Base-by-base conservation (phyloP, 192 early-diverging fungal species). In the Coemansia furcata region DNA sequence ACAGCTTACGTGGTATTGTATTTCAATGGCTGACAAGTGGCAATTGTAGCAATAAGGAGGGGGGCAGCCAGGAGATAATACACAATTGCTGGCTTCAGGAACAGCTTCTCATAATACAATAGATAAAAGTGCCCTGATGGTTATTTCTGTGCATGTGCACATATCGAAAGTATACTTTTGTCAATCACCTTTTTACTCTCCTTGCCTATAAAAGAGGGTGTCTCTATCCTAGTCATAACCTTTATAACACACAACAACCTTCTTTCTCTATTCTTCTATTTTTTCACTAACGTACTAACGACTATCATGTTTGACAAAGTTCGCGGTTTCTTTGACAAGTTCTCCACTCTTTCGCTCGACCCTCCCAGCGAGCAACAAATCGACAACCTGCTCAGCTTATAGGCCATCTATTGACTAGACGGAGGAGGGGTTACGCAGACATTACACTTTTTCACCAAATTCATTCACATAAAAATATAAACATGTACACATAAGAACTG, bases 321-420 rank as follows among this genome's bases (percentile, higher is more conserved):
- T 33, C 67, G 67, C 65, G 54, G 49, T 21, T 35, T 69, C 30
- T 62, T 76, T 46, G 47, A 40, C 59, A 67, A 63, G 39, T 60
- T 59, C 65, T 67, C 52, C 12, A 23, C 38, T 11, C 10, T 52
- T 30, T 52, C 35, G 50, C 44, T 61, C 19, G 63, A 69, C 26
- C 73, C 68, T 12, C 73, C 73, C 12, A 70, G 63, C 40, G 23
- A 36, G 0, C 68, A 76, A 38, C 73, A 76, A 59, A 62, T 76
- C 33, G 55, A 76, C 9, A 60, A 69, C 39, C 23, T 76, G 60
- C 38, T 76, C 21, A 57, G 66, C 19, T 66, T 76, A 33, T 76
- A 66, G 30, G 57, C 61, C 4, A 17, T 52, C 49, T 52, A 52
- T 52, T 52, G 49, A 52, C 49, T 52, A 52, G 49, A 52, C 49